phyloP scores from a whole-genome alignment of 2,329 filamentous ascomycete genomes.

The Aaosphaeria pasadenensis region DNA sequence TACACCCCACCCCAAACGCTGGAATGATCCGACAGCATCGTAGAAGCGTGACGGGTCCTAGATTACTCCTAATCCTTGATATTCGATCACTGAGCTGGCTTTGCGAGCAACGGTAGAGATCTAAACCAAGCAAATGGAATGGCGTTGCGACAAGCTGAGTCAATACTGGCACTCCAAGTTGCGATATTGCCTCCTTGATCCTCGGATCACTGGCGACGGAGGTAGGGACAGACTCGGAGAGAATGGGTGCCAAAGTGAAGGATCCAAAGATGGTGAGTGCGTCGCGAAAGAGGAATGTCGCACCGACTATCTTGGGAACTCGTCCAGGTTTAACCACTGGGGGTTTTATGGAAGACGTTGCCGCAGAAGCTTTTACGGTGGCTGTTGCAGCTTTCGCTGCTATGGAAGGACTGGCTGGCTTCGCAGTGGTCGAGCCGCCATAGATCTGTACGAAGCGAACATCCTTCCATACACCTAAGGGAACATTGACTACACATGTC shows the following conservation, averaged over 20 bases:
- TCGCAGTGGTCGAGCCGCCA: constrained; percentile 2
- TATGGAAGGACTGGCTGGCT: neutral
- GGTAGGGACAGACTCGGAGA: constrained; percentile 10
- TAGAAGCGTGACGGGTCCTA: constrained; percentile 19
- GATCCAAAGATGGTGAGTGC: constrained; percentile 29
- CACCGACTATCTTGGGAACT: constrained; percentile 11
- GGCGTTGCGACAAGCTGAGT: neutral
- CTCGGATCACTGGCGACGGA: neutral
- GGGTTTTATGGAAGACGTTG: neutral
- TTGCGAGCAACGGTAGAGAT: neutral
- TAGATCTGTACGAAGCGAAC: constrained; percentile 26
- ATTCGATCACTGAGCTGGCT: neutral
- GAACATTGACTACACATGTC: constrained; percentile 24
- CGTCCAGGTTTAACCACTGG: no score
- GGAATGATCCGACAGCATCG: constrained; percentile 27
- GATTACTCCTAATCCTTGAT: constrained; percentile 11
- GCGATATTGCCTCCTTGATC: neutral
- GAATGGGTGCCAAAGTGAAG: constrained; percentile 23
- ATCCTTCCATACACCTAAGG: constrained; percentile 26
- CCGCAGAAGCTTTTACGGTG: neutral
- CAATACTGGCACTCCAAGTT: neutral
- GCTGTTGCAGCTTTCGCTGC: neutral
- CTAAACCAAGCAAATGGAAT: neutral
- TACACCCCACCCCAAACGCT: constrained; percentile 24
- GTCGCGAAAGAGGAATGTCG: constrained; percentile 27